Conservation (phyloP, 2,329 filamentous ascomycete genomes). For the Colletotrichum brevisporum region DNA sequence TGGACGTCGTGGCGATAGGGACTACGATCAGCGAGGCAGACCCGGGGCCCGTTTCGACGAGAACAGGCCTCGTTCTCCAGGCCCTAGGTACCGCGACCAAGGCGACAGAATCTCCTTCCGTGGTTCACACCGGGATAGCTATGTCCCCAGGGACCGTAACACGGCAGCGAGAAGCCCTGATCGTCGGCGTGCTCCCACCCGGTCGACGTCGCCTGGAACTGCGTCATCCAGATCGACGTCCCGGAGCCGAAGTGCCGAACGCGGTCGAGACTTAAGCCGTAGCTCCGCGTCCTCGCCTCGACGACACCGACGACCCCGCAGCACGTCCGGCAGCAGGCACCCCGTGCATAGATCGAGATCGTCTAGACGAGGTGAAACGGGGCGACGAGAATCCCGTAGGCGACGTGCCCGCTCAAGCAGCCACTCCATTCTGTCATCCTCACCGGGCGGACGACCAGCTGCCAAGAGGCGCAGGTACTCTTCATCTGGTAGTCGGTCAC, state of each 20-base stretch:
- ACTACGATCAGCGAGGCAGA: slow-evolving; percentile 59
- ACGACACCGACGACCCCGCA: slow-evolving; percentile 49
- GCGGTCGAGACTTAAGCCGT: slow-evolving; percentile 48
- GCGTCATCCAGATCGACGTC: slow-evolving; percentile 51
- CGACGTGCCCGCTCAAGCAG: slow-evolving; percentile 43
- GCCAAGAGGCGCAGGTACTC: slow-evolving; percentile 67
- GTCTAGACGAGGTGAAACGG: slow-evolving; percentile 46
- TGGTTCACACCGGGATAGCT: slow-evolving; percentile 61
- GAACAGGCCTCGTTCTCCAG: slow-evolving; percentile 64
- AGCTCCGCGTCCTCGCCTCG: slow-evolving; percentile 52
- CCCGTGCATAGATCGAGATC: slow-evolving; percentile 59
- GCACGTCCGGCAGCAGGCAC: slow-evolving; percentile 48
- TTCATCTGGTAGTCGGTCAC: slow-evolving; percentile 63
- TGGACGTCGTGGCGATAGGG: slow-evolving; percentile 67
- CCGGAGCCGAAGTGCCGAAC: slow-evolving; percentile 47
- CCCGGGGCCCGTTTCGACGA: slow-evolving; percentile 61
- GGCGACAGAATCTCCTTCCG: slow-evolving; percentile 59
- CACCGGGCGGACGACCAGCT: slow-evolving; percentile 55
- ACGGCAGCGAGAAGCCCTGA: slow-evolving; percentile 56
- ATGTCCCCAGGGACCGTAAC: slow-evolving; percentile 65
- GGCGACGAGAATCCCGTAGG: slow-evolving; percentile 41
- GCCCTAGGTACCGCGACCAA: slow-evolving; percentile 58
- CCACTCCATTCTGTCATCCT: slow-evolving; percentile 52
- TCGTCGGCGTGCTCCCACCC: slow-evolving; percentile 54
- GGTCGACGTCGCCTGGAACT: slow-evolving; percentile 52